Percentiles rank a stretch among this genome's conserved stretches.
Conservation (phyloP, 2,329 filamentous ascomycete genomes). For the Trichoderma breve region DNA sequence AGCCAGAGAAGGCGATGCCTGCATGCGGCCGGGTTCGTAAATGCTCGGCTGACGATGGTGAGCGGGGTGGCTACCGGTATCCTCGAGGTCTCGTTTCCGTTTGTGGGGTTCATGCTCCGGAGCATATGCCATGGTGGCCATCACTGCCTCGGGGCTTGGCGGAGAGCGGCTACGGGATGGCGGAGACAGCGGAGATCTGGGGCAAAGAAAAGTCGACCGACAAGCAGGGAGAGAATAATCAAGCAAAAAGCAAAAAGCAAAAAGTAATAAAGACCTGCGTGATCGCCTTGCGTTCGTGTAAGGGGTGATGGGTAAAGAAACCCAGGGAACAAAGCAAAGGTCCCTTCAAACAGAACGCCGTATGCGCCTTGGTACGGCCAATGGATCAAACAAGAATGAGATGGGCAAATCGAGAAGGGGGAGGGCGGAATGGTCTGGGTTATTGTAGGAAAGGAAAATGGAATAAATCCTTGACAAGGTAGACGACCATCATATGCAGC, state of each 20-base stretch:
- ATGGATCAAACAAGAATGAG: background rate
- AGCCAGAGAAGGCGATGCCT: constrained; percentile 45
- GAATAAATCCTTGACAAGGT: background rate
- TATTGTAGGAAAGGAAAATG: background rate
- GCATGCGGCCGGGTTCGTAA: constrained; percentile 32
- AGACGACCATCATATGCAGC: background rate
- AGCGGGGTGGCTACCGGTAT: constrained; percentile 32
- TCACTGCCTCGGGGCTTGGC: background rate
- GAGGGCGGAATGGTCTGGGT: background rate
- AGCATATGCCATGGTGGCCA: constrained; percentile 41
- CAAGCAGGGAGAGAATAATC: background rate
- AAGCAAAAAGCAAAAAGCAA: background rate
- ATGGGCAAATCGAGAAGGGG: background rate
- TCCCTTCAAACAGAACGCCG: background rate
- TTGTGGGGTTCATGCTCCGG: constrained; percentile 44
- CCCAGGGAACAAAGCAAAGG: background rate
- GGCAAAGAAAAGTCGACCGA: background rate
- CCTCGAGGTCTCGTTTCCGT: constrained; percentile 49
- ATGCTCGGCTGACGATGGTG: background rate
- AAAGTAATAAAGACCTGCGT: background rate
- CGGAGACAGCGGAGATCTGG: background rate
- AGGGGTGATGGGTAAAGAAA: background rate
- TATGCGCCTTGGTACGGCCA: background rate
- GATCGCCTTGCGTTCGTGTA: background rate
- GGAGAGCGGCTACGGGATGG: background rate